These are phyloP conservation scores for Penicillium oxalicum DNA, from an alignment of 2,329 filamentous ascomycete genomes.

Conservation along the genomic window DNA sequence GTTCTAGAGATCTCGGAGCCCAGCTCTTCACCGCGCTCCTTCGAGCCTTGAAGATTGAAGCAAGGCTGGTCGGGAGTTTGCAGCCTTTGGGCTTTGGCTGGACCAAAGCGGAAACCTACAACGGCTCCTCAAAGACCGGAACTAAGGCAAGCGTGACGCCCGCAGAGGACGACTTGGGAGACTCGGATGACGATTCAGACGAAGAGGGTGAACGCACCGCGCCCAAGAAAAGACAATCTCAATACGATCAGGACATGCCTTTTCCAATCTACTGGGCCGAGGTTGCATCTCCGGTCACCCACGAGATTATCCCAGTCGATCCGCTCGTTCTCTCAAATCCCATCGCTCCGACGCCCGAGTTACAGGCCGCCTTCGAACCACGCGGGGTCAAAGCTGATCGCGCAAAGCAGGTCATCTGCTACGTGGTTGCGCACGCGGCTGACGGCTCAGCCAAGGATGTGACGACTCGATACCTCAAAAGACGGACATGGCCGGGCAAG, in stretches of 20 bases:
- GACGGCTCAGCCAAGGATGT: conserved; percentile 93
- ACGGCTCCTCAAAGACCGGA: conserved; percentile 30
- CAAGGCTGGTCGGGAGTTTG: conserved; percentile 74
- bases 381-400: conserved; percentile 77
- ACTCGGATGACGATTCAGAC: conserved; percentile 17
- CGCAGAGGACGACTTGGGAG: conserved; percentile 14
- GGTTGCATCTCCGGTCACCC: conserved; percentile 72
- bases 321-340: conserved; percentile 60
- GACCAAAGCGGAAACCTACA: conserved; percentile 77
- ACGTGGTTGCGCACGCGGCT: conserved; percentile 72
- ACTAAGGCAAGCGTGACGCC: conserved; percentile 8
- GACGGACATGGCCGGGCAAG: conserved; percentile 74
- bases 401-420: conserved; percentile 82
- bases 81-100: conserved; percentile 87
- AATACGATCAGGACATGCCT: conserved; percentile 67
- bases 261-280: conserved; percentile 94
- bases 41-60: conserved; percentile 72
- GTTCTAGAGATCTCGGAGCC: conserved; percentile 79
- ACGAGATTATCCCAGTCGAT: conserved; percentile 74
- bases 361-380: conserved; percentile 71
- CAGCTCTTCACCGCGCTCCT: conserved; percentile 86
- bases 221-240: conserved; percentile 42
- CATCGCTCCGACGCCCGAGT: conserved; percentile 65
- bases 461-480: conserved; percentile 81
- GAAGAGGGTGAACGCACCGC: conserved; percentile 16